These are phyloP conservation scores for Ophiostoma himal-ulmi DNA, from an alignment of 2,329 filamentous ascomycete genomes.

Conservation along the genomic window DNA sequence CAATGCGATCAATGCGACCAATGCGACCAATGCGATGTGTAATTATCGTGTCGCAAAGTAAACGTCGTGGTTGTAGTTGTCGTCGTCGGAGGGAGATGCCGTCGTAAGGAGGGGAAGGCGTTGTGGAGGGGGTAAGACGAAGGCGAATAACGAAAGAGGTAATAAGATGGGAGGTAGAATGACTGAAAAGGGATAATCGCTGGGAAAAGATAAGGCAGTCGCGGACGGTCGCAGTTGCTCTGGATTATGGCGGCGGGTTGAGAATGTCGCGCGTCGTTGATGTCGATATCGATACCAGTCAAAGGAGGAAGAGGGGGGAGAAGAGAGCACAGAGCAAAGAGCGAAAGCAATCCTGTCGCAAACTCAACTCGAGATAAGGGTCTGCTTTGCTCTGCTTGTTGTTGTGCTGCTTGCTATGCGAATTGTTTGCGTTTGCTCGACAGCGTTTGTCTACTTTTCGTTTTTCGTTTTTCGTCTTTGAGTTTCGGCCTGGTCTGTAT, in stretches of 20 bases:
- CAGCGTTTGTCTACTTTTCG: constrained; percentile 9
- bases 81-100: background rate
- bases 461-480: background rate
- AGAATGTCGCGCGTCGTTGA: background rate
- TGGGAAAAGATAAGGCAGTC: background rate
- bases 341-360: background rate
- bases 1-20: no score
- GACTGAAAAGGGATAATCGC: background rate
- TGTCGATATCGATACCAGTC: background rate
- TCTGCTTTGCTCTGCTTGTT: background rate
- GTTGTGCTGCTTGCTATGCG: background rate
- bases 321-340: background rate
- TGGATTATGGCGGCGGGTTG: background rate
- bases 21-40: background rate
- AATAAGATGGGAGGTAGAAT: background rate
- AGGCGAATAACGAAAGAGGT: background rate
- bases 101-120: constrained; percentile 3
- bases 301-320: background rate
- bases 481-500: background rate
- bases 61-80: background rate
- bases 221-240: background rate
- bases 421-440: constrained; percentile 4
- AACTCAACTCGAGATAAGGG: constrained; percentile 2
- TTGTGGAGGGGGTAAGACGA: background rate
- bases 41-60: background rate